phyloP scores from a whole-genome alignment of 768 basidiomycete genomes.

The Dendrothele bispora region DNA sequence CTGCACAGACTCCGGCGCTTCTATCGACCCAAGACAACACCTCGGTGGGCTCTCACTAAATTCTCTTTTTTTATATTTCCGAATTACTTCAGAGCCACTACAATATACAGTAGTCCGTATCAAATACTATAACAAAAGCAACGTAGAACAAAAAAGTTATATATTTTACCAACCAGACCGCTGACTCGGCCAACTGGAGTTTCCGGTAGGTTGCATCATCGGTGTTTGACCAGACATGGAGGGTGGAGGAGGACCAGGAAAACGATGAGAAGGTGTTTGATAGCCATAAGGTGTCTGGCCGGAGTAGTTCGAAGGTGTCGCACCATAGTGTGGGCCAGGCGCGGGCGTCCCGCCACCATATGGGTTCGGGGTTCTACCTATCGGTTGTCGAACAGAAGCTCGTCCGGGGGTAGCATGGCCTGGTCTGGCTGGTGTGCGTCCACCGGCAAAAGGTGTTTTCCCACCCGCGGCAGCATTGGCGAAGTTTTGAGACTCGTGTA shows the following conservation, averaged over 20 bases:
- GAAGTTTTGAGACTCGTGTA: conserved; percentile 74
- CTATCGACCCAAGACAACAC: too few species aligned
- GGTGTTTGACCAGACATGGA: conserved; percentile 58
- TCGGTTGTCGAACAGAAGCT: conserved; percentile 70
- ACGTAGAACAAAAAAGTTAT: conserved; percentile 16
- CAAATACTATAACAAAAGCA: conserved; percentile 15
- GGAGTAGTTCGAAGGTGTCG: conserved; percentile 36
- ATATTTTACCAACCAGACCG: conserved; percentile 6
- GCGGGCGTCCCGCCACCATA: conserved; percentile 56
- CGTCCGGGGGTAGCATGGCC: conserved; percentile 82
- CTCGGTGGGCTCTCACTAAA: too few species aligned
- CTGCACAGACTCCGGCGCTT: too few species aligned
- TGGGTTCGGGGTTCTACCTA: conserved; percentile 78
- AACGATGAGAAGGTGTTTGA: conserved; percentile 49
- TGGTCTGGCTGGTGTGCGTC: conserved; percentile 74
- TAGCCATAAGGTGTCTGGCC: conserved; percentile 43
- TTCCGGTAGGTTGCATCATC: conserved; percentile 52
- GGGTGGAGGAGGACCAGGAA: conserved; percentile 35
- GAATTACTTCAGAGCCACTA: not conserved
- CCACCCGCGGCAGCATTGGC: conserved; percentile 59
- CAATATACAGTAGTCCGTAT: conserved; percentile 1
- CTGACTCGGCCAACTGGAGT: conserved; percentile 29
- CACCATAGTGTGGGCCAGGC: conserved; percentile 32
- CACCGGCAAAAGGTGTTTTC: conserved; percentile 76
- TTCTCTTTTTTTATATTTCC: too few species aligned